Evolutionary conservation across 495 filamentous ascomycete genomes (phyloP).

Genomic region (Neurospora sp.): DNA sequence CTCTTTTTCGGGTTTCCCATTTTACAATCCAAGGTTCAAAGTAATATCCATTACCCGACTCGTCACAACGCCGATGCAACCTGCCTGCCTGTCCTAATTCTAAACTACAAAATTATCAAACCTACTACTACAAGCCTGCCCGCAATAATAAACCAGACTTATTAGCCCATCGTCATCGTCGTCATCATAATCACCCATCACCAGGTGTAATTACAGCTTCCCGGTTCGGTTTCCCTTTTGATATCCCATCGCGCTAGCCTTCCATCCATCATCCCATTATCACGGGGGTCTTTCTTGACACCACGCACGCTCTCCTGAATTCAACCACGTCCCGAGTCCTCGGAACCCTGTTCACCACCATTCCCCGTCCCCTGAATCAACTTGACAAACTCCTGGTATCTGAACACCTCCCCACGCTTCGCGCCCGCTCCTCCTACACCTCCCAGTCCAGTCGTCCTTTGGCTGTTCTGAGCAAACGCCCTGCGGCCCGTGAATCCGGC

Average conservation of each 20-base stretch:
- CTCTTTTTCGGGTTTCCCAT: not conserved
- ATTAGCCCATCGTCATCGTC: not conserved
- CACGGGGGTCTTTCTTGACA: not conserved
- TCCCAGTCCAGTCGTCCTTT: not conserved
- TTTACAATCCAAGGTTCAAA: not conserved
- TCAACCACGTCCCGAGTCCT: conserved; percentile 10
- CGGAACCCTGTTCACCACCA: conserved; percentile 23
- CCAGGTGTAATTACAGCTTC: not conserved
- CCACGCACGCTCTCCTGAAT: conserved; percentile 2
- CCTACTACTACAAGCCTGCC: not conserved
- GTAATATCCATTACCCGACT: not conserved
- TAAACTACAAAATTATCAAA: not conserved
- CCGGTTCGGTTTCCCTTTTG: not conserved
- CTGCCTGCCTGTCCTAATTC: not conserved
- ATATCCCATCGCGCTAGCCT: not conserved
- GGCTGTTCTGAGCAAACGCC: conserved; percentile 53
- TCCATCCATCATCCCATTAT: not conserved
- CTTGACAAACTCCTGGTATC: conserved; percentile 67
- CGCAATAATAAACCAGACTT: not conserved
- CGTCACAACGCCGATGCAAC: not conserved
- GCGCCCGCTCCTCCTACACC: conserved; percentile 21
- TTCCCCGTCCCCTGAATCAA: conserved; percentile 38
- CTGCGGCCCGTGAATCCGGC: conserved; percentile 73
- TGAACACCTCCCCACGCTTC: conserved; percentile 61
- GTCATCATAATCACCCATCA: not conserved